Evolutionary conservation across 2,329 filamentous ascomycete genomes (phyloP), one percentile per base, ranked within the genome.

Genomic region (Graphilbum sp.): DNA sequence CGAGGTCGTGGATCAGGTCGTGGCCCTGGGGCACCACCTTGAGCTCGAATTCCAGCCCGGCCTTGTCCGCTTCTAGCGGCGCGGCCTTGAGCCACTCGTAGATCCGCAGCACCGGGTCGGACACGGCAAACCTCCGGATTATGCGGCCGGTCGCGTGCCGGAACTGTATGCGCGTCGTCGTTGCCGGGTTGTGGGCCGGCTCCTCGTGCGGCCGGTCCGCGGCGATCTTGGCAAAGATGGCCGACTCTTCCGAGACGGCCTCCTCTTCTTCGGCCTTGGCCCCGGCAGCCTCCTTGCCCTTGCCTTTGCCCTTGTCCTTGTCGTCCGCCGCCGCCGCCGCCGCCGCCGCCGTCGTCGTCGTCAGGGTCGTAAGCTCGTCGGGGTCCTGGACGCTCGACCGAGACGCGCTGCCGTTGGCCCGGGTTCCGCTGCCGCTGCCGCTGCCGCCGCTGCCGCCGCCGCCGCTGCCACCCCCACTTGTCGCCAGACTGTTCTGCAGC

Each of bases 61-160:
- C 70, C 56, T 85, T 88, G 49, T 80, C n/a, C n/a, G n/a, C 85
- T 47, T 87, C 79, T 35, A 92, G 57, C 2, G 93, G 58, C 2
- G 86, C 83, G 1, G 87, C 79, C 62, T 96, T 98, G 46, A 98
- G 74, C 85, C 87, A 98, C 61, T 98, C 90, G 57, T 88, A 98
- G 34, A 98, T 76, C 12, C 83, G 74, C 39, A 75, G 70, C 12
- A 98, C 86, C 1, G 71, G 65, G 41, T 98, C 90, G 13, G 71
- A 57, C 4, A 87, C 58, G 10, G 66, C 63, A 58, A 98, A 98
- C n/a, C 84, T 74, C 23, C 86, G 78, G 42, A 98, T 87, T 10
- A 94, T 71, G 16, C 88, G 76, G 2, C 86, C 86, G 11, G 73
- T 79, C 1, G 87, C 76, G 50, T 94, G 82, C 42, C 83, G 73